Percentiles rank a stretch among this genome's conserved stretches.
These are phyloP conservation scores for Lecanosticta acicola DNA, from an alignment of 2,329 filamentous ascomycete species.

Conservation along the genomic window DNA sequence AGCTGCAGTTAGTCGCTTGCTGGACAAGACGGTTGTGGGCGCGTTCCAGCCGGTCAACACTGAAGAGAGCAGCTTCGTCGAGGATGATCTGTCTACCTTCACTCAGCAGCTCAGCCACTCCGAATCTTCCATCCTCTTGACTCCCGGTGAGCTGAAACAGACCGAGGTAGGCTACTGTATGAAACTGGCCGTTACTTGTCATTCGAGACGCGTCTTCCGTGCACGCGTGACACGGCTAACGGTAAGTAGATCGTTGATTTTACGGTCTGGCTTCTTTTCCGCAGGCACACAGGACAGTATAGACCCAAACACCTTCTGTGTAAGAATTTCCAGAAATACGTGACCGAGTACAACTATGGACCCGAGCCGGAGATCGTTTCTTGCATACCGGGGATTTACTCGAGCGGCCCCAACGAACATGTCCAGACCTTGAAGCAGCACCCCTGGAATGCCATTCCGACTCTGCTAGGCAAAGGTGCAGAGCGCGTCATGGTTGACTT, in stretches of 20 bases:
- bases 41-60: constrained; percentile 34
- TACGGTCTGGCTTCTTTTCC: constrained; percentile 69
- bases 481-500: constrained; percentile 73
- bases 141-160: constrained; percentile 33
- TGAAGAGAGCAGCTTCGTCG: constrained; percentile 24
- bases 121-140: constrained; percentile 14
- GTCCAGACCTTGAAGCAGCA: constrained; percentile 61
- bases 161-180: constrained; percentile 39
- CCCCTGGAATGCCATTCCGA: constrained; percentile 71
- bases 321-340: constrained; percentile 65
- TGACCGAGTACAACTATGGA: constrained; percentile 26
- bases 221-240: constrained; percentile 18
- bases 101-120: constrained; percentile 40
- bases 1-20: constrained; percentile 48
- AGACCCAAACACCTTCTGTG: constrained; percentile 72
- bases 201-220: constrained; percentile 2
- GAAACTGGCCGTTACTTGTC: constrained; percentile 21
- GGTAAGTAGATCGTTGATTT: constrained; percentile 43
- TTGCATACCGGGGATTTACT: constrained; percentile 61
- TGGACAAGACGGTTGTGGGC: constrained; percentile 67
- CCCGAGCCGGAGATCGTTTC: constrained; percentile 33
- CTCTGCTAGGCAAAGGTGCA: constrained; percentile 67
- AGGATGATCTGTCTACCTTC: constrained; percentile 40
- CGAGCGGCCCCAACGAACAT: constrained; percentile 62
- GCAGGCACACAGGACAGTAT: constrained; percentile 43